Percentiles rank a stretch among this genome's conserved stretches.
These are phyloP conservation scores for Croton laevigatus DNA, from an alignment of 441 rosid species.

Conservation along the genomic window DNA sequence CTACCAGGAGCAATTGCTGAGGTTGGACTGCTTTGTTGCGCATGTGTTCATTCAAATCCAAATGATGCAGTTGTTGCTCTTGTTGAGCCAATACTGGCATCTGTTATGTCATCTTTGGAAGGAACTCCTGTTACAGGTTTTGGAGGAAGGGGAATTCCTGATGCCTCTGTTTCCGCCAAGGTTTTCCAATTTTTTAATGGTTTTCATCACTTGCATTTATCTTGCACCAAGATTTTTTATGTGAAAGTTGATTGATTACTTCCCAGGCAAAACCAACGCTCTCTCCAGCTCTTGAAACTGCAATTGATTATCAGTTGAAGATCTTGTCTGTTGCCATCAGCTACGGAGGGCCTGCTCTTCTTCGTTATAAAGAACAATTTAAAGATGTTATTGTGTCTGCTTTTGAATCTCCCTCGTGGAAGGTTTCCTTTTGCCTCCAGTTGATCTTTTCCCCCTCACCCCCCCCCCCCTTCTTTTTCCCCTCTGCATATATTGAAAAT, in stretches of 20 bases:
- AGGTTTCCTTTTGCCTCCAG: slow-evolving; percentile 48
- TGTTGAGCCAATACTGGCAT: slow-evolving; percentile 81
- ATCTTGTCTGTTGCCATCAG: slow-evolving; percentile 86
- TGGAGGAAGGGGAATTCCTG: slow-evolving; percentile 72
- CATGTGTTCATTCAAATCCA: slow-evolving; percentile 95
- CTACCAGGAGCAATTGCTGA: slow-evolving; percentile 99
- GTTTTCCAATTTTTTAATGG: slow-evolving; percentile 36
- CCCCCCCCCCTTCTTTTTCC: slow-evolving; percentile 18
- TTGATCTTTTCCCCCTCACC: slow-evolving; percentile 22
- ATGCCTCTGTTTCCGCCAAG: slow-evolving; percentile 58
- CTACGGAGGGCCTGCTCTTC: slow-evolving; percentile 89
- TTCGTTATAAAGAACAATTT: slow-evolving; percentile 67
- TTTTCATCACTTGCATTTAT: slow-evolving; percentile 27
- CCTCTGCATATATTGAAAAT: slow-evolving; percentile 6
- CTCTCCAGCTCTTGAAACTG: slow-evolving; percentile 96
- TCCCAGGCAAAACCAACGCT: slow-evolving; percentile 70
- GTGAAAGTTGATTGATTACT: slow-evolving; percentile 25
- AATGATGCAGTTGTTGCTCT: slow-evolving; percentile 84
- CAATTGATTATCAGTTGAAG: slow-evolving; percentile 94
- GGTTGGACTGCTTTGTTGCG: slow-evolving; percentile 99
- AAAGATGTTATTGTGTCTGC: slow-evolving; percentile 79
- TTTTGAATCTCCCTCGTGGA: slow-evolving; percentile 97
- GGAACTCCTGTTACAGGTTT: slow-evolving; percentile 91
- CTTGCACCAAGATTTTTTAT: slow-evolving; percentile 23
- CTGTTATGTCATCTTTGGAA: slow-evolving; percentile 82